Base-by-base conservation (phyloP, 2,329 filamentous ascomycete genomes). In the Alternaria rosae region DNA sequence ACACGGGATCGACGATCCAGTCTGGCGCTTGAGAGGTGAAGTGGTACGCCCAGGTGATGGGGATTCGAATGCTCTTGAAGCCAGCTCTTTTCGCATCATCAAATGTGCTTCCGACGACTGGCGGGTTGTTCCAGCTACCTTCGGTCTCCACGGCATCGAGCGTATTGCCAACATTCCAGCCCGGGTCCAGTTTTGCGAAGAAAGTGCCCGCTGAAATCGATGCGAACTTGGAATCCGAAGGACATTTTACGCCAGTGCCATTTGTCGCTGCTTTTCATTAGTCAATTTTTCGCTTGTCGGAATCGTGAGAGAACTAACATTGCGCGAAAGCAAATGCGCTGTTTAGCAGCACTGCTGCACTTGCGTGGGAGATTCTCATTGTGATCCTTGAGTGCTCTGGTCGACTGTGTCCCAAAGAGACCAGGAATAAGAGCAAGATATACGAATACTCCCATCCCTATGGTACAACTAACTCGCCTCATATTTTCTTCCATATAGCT, bases 151-250 rank as follows among this genome's bases (percentile, higher is more conserved):
- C 75, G 1, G 86, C 85, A 69, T 88, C 87, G 28, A 89, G 80
- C 0, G 86, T 87, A 58, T 89, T 89, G 10, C 87, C 87, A 9
- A 88, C 67, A 65, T 88, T 89, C 87, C 87, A 89, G 8, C 87
- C 86, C 0, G 86, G 79, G 51, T 85, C 85, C 42, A 87, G 78
- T 9, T 78, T 81, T 6, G 79, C 78, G 50, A 87, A 77, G 53
- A 79, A 87, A 3, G 82, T 75, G 1, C 78, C 73, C 0, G 85
- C 85, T 0, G 84, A 80, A 48, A 86, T 80, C 4, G 79, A 70
- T 3, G 72, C 73, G 70, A 86, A 86, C 6, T 76, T 79, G 1
- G 80, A 79, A 1, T 75, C 74, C 3, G 69, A 65, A 11, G 70
- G 69, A 62, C 84, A 85, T 54, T 68, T 70, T 23, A 73, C 66